A percentile compares a stretch with the other conserved stretches of the same genome.
Conservation (phyloP, 1,139 yeast species). For the Hyphopichia pseudoburtonii region DNA sequence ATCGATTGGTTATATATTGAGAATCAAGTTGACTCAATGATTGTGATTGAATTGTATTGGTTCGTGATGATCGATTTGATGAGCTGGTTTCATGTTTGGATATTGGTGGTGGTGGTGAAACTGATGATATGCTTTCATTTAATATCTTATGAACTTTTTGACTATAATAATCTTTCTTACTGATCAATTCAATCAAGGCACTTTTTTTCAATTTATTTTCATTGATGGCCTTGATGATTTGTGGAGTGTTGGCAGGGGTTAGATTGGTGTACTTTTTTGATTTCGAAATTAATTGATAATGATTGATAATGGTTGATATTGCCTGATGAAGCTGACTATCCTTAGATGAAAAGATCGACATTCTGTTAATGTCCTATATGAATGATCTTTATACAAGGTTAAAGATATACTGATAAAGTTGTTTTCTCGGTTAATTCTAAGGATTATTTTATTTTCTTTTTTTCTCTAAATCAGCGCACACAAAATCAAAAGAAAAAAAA, state of each 20-base stretch:
- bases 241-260: conserved; percentile 8
- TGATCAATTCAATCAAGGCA: conserved; percentile 15
- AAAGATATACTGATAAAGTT: too few species aligned
- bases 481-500: too few species aligned
- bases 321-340: conserved; percentile 4
- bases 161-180: conserved; percentile 18
- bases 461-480: too few species aligned
- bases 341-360: neutral
- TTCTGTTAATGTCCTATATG: too few species aligned
- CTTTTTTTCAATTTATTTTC: conserved; percentile 8
- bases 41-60: neutral
- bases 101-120: conserved; percentile 3
- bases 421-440: too few species aligned
- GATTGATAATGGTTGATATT: conserved; percentile 7
- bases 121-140: conserved; percentile 1
- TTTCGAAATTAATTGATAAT: conserved; percentile 7
- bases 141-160: conserved; percentile 19
- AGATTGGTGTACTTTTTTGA: conserved; percentile 8
- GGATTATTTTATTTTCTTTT: too few species aligned
- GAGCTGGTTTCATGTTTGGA: neutral
- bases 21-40: conserved; percentile 12
- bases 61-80: neutral
- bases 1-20: conserved; percentile 18
- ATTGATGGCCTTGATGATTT: conserved; percentile 9
- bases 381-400: too few species aligned